Conservation (phyloP, 768 basidiomycete species). For the Fomitopsis serialis region DNA sequence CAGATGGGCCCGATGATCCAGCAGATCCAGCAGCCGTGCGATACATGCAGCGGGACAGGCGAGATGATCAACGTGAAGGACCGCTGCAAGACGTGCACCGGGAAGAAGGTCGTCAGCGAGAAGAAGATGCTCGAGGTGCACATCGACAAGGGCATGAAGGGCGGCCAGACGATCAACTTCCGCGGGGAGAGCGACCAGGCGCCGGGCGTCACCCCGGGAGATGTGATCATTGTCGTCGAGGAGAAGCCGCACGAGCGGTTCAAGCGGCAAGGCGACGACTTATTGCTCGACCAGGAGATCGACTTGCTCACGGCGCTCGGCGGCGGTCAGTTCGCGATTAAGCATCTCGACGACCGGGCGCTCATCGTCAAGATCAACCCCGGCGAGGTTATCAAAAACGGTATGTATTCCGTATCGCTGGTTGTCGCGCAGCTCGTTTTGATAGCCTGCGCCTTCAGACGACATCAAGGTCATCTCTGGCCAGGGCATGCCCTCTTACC, state of each 20-base stretch:
- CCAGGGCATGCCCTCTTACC: conserved; percentile 98
- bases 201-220: conserved; percentile 84
- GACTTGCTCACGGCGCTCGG: conserved; percentile 91
- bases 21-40: conserved; percentile 93
- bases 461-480: conserved; percentile 86
- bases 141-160: conserved; percentile 97
- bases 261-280: conserved; percentile 84
- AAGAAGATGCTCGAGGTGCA: conserved; percentile 97
- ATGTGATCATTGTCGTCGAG: conserved; percentile 91
- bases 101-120: conserved; percentile 91
- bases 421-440: too few relatives aligned
- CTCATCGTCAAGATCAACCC: conserved; percentile 79
- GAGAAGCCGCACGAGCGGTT: conserved; percentile 89
- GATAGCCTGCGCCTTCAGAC: conserved; percentile 36
- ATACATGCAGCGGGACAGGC: conserved; percentile 90
- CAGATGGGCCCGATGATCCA: conserved; percentile 99
- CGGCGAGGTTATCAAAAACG: conserved; percentile 90
- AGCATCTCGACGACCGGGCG: conserved; percentile 90
- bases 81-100: conserved; percentile 87
- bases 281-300: conserved; percentile 82
- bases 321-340: conserved; percentile 86
- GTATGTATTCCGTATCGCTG: conserved; percentile 46
- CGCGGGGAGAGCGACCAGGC: conserved; percentile 90
- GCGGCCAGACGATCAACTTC: conserved; percentile 86
- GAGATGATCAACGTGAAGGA: conserved; percentile 94